These are phyloP conservation scores for Panaeolus cyanescens DNA, from an alignment of 768 basidiomycete species.

Conservation along the genomic window DNA sequence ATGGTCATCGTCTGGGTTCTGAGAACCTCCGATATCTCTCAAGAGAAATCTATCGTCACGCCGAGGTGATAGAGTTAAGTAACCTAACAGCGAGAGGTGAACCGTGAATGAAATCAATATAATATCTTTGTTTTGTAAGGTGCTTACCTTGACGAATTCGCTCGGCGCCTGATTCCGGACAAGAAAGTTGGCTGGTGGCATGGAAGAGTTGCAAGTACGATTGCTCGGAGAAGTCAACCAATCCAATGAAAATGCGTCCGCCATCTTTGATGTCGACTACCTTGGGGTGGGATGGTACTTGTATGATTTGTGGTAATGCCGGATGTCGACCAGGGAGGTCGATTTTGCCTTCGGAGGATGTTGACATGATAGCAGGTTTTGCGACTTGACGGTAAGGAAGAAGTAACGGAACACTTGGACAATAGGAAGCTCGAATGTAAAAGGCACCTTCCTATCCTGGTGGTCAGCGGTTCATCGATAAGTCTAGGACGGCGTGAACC, in stretches of 20 bases:
- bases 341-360: too few relatives aligned
- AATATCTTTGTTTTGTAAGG: neutral
- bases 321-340: neutral
- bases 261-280: neutral
- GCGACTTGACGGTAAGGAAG: too few relatives aligned
- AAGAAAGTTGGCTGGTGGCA: neutral
- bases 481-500: too few relatives aligned
- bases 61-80: neutral
- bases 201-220: neutral
- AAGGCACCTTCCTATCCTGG: too few relatives aligned
- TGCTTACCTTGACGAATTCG: neutral
- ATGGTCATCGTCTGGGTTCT: neutral
- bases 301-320: neutral
- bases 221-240: neutral
- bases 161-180: neutral
- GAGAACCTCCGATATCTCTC: neutral
- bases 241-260: neutral
- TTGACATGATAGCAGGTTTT: too few relatives aligned
- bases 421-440: too few relatives aligned
- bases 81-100: too few relatives aligned
- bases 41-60: neutral
- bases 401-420: too few relatives aligned
- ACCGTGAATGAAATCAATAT: too few relatives aligned
- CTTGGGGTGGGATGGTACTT: neutral
- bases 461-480: too few relatives aligned